Evolutionary conservation across 148 eudicot species (phyloP).

Genomic region (Vaccinium darrowii): DNA sequence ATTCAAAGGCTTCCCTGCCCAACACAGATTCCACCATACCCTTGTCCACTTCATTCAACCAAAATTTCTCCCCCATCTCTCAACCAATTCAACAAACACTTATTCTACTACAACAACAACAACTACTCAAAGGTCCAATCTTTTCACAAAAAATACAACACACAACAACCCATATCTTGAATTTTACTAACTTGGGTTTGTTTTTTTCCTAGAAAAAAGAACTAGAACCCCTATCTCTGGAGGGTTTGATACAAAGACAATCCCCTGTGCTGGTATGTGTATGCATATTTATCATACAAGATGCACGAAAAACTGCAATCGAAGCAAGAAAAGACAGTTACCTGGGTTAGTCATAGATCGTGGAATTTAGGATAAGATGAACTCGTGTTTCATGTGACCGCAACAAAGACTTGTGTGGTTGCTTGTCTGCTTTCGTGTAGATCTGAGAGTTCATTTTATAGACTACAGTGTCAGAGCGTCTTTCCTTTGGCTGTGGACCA

Average conservation of each 20-base stretch:
- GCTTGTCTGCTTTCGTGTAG: neutral
- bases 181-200: conserved; percentile 15
- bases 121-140: neutral
- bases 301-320: neutral
- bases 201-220: neutral
- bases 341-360: conserved; percentile 3
- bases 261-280: neutral
- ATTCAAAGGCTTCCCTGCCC: conserved; percentile 71
- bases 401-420: neutral
- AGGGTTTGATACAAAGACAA: neutral
- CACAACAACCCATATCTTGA: neutral
- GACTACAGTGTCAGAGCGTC: neutral
- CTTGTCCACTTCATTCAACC: conserved; percentile 67
- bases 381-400: conserved; percentile 20
- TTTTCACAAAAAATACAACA: neutral
- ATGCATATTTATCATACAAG: neutral
- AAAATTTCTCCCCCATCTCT: conserved; percentile 55
- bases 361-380: neutral
- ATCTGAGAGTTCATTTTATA: neutral
- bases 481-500: neutral
- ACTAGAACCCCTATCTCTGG: neutral
- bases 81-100: conserved; percentile 12
- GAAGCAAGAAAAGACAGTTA: conserved; percentile 4
- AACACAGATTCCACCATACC: conserved; percentile 58
- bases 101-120: neutral